A percentile compares a stretch with the other conserved stretches of the same genome.
These are phyloP conservation scores for Wickerhamiella azymoides DNA, from an alignment of 805 yeast genomes.

Conservation along the genomic window DNA sequence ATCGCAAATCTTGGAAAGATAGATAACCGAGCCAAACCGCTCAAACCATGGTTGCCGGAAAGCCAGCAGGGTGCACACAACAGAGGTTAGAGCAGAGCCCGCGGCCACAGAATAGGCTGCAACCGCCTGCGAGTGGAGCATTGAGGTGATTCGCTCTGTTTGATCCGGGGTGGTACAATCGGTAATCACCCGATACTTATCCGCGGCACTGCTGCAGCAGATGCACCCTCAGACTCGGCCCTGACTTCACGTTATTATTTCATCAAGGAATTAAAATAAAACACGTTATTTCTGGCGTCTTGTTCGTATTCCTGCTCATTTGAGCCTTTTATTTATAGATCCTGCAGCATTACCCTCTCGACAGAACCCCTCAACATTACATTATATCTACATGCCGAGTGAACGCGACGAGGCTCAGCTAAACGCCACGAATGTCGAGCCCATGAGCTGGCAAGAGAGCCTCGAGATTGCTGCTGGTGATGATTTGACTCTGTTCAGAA, in stretches of 20 bases:
- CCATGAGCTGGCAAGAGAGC: slow-evolving; percentile 13
- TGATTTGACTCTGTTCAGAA: slow-evolving; percentile 17
- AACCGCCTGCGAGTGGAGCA: slow-evolving; percentile 4
- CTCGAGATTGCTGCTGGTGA: slow-evolving; percentile 11
- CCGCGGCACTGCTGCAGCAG: too few species aligned
- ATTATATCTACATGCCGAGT: not conserved
- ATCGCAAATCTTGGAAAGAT: slow-evolving; percentile 11
- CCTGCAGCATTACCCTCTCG: too few species aligned
- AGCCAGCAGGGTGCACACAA: slow-evolving; percentile 2
- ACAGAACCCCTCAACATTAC: too few species aligned
- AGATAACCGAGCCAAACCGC: slow-evolving; percentile 10
- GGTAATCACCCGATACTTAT: too few species aligned
- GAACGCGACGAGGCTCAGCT: slow-evolving; percentile 4
- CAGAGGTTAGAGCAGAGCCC: slow-evolving; percentile 9
- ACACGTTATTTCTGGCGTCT: too few species aligned
- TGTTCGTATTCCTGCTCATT: too few species aligned
- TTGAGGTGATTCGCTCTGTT: not conserved
- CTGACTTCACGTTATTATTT: too few species aligned
- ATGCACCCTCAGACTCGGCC: too few species aligned
- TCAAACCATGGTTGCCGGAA: slow-evolving; percentile 15
- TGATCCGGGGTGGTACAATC: too few species aligned
- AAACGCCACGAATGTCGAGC: not conserved
- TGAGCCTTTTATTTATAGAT: too few species aligned
- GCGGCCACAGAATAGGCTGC: slow-evolving; percentile 13
- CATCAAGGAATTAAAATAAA: too few species aligned